These are phyloP conservation scores for Liriodendron chinense DNA, from an alignment of 164 flowering plant genomes.

Conservation along the genomic window DNA sequence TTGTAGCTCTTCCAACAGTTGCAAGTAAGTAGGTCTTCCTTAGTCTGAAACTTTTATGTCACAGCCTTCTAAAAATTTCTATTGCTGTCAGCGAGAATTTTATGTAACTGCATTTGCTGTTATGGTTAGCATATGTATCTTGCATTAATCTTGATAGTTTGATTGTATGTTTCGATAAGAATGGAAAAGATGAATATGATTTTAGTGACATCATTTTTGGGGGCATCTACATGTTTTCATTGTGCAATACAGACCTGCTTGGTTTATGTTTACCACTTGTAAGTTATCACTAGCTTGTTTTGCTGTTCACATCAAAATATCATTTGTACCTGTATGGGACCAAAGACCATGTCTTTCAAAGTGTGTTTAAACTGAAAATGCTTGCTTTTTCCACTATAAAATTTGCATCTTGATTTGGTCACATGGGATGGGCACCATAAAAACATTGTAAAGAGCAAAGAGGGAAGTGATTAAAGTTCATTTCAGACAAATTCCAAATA, in stretches of 20 bases:
- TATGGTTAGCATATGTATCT: background rate
- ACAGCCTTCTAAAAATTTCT: background rate
- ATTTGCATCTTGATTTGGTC: background rate
- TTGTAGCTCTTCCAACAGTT: slow-evolving; percentile 82
- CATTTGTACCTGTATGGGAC: background rate
- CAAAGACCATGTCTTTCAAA: background rate
- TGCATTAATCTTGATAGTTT: background rate
- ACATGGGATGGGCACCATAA: background rate
- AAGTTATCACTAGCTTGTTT: too few species aligned
- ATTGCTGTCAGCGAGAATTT: background rate
- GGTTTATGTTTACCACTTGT: too few species aligned
- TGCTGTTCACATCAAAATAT: too few species aligned
- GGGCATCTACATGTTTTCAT: background rate
- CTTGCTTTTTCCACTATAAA: background rate
- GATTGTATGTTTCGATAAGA: background rate
- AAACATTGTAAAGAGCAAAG: background rate
- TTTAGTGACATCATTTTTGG: background rate
- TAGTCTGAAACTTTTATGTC: background rate
- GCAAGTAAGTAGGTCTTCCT: slow-evolving; percentile 46
- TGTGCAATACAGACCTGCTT: too few species aligned
- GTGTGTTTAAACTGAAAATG: background rate
- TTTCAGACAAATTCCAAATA: background rate
- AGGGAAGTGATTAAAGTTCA: background rate
- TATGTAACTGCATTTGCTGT: background rate
- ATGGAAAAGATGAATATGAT: background rate